Percentiles rank a stretch among this genome's conserved stretches.
Evolutionary conservation across 2,329 filamentous ascomycete genomes (phyloP).

Genomic region (Fusarium hostae): DNA sequence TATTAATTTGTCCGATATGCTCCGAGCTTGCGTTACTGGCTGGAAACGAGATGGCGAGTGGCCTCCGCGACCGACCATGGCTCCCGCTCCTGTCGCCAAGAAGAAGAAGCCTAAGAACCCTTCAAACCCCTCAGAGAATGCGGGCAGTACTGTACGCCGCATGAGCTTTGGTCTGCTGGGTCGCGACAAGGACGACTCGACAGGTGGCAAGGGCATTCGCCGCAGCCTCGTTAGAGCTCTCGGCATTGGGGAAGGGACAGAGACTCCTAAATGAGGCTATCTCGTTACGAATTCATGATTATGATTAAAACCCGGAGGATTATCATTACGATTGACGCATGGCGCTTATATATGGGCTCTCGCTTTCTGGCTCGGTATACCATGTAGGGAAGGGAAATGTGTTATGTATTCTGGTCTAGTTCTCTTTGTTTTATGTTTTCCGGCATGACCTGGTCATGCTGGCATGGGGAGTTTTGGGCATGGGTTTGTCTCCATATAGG

Average conservation of each 20-base stretch:
- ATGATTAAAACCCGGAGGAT: conserved; percentile 27
- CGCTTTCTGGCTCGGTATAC: conserved; percentile 13
- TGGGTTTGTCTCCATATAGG: conserved; percentile 5
- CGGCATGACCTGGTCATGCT: not conserved
- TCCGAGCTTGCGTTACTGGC: conserved; percentile 82
- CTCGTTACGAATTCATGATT: conserved; percentile 33
- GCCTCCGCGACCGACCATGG: conserved; percentile 70
- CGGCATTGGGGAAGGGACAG: conserved; percentile 51
- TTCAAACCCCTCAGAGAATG: conserved; percentile 35
- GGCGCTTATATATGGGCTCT: conserved; percentile 32
- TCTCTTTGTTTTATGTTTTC: conserved; percentile 1
- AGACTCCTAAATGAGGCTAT: conserved; percentile 22
- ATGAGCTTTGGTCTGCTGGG: conserved; percentile 62
- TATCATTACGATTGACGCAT: conserved; percentile 19
- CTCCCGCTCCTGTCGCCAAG: conserved; percentile 51
- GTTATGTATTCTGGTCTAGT: conserved; percentile 11
- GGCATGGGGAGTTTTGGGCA: conserved; percentile 24
- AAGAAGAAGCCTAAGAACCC: conserved; percentile 53
- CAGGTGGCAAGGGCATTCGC: conserved; percentile 55
- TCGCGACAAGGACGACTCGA: conserved; percentile 52
- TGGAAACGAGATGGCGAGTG: conserved; percentile 96
- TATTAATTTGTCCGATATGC: conserved; percentile 86
- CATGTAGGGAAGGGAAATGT: conserved; percentile 7
- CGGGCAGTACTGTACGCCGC: conserved; percentile 51
- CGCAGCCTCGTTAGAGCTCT: conserved; percentile 60